Percentiles rank a stretch among this genome's conserved stretches.
Conservation (phyloP, 371 early-diverging fungal genomes). For the Syncephalastrum racemosum region DNA sequence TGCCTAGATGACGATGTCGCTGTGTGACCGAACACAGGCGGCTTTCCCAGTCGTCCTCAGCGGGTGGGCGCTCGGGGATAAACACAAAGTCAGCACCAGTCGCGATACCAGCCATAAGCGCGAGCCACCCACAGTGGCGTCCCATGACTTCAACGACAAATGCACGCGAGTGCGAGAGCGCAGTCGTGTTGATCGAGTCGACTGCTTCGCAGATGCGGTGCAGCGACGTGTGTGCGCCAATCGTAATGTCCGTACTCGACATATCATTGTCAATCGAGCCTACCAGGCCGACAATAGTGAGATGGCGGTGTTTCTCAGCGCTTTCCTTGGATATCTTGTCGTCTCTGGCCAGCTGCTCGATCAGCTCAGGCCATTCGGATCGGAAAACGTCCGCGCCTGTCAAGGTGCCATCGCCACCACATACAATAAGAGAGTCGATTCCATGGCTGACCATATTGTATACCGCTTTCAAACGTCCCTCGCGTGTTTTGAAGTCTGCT, state of each 20-base stretch:
- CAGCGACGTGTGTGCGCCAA: conserved; percentile 96
- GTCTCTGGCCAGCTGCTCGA: conserved; percentile 71
- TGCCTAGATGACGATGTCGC: conserved; percentile 66
- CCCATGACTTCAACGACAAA: conserved; percentile 99
- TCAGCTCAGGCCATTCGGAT: conserved; percentile 87
- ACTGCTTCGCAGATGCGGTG: conserved; percentile 98
- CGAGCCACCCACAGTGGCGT: conserved; percentile 99
- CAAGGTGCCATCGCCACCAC: conserved; percentile 99
- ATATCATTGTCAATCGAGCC: conserved; percentile 98
- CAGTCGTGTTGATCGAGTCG: conserved; percentile 94
- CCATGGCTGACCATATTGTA: conserved; percentile 86
- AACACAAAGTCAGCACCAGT: conserved; percentile 96
- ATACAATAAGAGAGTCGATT: conserved; percentile 95
- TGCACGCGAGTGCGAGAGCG: conserved; percentile 95
- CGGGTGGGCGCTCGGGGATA: conserved; percentile 93
- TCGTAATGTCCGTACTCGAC: conserved; percentile 94
- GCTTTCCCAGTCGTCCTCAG: conserved; percentile 78
- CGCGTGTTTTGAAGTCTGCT: conserved; percentile 79
- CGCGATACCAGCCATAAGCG: conserved; percentile 92
- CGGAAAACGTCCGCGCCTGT: conserved; percentile 96
- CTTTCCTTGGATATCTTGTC: conserved; percentile 61
- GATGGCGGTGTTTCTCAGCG: conserved; percentile 56
- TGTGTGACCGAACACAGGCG: conserved; percentile 67
- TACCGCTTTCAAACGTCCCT: conserved; percentile 90
- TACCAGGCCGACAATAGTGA: conserved; percentile 96